Evolutionary conservation across 176 grass and related monocot species (phyloP).

Genomic region (sorghum (Sorghum bicolor)): DNA sequence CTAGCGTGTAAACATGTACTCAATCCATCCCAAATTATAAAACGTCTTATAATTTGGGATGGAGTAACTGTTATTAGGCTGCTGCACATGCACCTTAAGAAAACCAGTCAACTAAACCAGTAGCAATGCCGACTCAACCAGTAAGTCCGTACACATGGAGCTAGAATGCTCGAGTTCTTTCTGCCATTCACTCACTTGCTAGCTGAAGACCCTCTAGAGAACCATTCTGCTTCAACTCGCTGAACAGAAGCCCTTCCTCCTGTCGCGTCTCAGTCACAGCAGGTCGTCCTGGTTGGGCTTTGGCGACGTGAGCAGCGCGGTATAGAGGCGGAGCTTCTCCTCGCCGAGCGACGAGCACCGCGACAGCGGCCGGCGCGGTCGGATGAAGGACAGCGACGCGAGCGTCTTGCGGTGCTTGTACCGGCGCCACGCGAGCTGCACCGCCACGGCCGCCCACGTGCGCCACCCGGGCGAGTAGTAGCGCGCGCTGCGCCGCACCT

Average conservation of each 20-base stretch:
- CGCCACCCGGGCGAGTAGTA: constrained; percentile 97
- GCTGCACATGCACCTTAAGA: not conserved
- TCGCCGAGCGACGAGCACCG: constrained; percentile 78
- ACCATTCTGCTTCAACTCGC: not conserved
- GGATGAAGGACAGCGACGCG: constrained; percentile 67
- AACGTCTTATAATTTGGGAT: no score
- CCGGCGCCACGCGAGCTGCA: constrained; percentile 80
- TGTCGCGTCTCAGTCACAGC: not conserved
- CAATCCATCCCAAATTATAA: no score
- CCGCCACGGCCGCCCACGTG: constrained; percentile 89
- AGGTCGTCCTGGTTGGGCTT: constrained; percentile 79
- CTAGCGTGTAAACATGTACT: not conserved
- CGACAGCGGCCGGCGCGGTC: constrained; percentile 60
- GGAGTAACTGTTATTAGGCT: no score
- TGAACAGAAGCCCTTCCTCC: not conserved
- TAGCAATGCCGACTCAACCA: not conserved
- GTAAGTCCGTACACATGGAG: not conserved
- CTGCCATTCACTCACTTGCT: not conserved
- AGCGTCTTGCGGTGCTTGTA: constrained; percentile 82
- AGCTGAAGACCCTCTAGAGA: not conserved
- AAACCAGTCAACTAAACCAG: not conserved
- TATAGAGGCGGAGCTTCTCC: constrained; percentile 85
- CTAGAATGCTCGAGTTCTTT: not conserved
- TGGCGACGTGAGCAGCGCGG: constrained; percentile 69
- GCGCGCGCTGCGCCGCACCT: constrained; percentile 72